Percentiles rank a stretch among this genome's conserved stretches.
Conservation (phyloP, 805 yeast species). For the Blastobotrys muscicola region DNA sequence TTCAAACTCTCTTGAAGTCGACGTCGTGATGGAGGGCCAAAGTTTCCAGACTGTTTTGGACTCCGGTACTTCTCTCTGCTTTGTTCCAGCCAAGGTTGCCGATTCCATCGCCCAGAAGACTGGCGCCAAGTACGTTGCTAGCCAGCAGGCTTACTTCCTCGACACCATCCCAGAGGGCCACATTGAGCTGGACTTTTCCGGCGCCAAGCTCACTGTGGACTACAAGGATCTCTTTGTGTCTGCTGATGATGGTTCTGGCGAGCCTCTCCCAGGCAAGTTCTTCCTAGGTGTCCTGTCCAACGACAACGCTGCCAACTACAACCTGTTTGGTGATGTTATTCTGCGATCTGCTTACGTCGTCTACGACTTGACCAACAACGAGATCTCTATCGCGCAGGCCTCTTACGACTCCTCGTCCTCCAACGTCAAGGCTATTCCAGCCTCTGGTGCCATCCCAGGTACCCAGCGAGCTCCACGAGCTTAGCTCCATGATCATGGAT, state of each 20-base stretch:
- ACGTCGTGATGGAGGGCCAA: constrained; percentile 1
- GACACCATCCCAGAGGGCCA: constrained; percentile 1
- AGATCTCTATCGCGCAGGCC: constrained; percentile 47
- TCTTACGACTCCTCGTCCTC: constrained; percentile 9
- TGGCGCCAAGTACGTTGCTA: constrained; percentile 2
- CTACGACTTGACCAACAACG: constrained; percentile 41
- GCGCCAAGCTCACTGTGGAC: not conserved
- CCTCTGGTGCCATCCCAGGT: constrained; percentile 1
- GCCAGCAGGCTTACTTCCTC: not conserved
- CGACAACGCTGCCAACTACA: not conserved
- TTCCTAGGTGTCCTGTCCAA: constrained; percentile 1
- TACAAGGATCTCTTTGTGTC: not conserved
- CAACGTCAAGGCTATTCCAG: constrained; percentile 34
- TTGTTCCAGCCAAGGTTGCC: constrained; percentile 9
- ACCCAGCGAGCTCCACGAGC: not conserved
- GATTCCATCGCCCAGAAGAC: constrained; percentile 4
- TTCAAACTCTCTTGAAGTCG: not conserved
- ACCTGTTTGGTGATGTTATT: constrained; percentile 44
- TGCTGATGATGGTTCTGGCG: not conserved
- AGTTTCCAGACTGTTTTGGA: constrained; percentile 11
- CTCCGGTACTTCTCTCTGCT: constrained; percentile 15
- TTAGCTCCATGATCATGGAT: too few relatives aligned
- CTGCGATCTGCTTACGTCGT: constrained; percentile 44
- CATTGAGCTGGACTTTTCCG: not conserved
- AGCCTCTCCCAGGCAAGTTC: constrained; percentile 6